Base-by-base conservation (phyloP, 192 early-diverging fungal genomes). In the Paraglomus brasilianum region DNA sequence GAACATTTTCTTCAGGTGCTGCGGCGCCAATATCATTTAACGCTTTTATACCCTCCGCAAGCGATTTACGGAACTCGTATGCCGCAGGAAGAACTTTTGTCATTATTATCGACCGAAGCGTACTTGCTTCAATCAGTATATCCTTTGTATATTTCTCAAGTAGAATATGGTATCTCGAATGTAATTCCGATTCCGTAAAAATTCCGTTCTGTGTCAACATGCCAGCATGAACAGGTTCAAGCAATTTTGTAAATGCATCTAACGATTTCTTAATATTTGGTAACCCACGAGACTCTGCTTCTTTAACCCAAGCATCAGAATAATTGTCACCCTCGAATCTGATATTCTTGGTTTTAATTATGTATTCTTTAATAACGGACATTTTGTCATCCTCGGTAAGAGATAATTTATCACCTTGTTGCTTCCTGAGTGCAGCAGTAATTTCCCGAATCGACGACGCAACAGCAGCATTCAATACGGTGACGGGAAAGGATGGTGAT, bases 301-400 rank as follows among this genome's bases (percentile, higher is more conserved):
- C 97, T 21, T 81, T 72, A 38, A 88, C 86, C 97, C 97, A 99
- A 57, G 88, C 91, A 47, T 92, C 91, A 49, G 95, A 93, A 86
- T 99, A 99, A 81, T 92, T 92, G 86, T 99, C 95, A 73, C 92
- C 95, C 81, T 99, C 97, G 75, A 99, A 99, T 76, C 95, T 88
- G 72, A 99, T 84, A 72, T 77, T 70, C 86, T 93, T 94, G 78
- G 86, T 85, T 62, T 87, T 78, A 36, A 71, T 87, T 72, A 94
- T 93, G 77, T 85, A 95, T 74, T 90, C 74, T 69, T 89, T 90
- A 78, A 99, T 92, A 24, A 99, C 92, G 1, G 72, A 75, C 57
- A 97, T 81, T 80, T 93, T 91, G 83, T 99, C 97, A 40, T 95
- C 94, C 47, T 87, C 82, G 2, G 90, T 86, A 57, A 89, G 85